phyloP scores from a whole-genome alignment of 2,329 filamentous ascomycete genomes.

The Verruconis gallopava region DNA sequence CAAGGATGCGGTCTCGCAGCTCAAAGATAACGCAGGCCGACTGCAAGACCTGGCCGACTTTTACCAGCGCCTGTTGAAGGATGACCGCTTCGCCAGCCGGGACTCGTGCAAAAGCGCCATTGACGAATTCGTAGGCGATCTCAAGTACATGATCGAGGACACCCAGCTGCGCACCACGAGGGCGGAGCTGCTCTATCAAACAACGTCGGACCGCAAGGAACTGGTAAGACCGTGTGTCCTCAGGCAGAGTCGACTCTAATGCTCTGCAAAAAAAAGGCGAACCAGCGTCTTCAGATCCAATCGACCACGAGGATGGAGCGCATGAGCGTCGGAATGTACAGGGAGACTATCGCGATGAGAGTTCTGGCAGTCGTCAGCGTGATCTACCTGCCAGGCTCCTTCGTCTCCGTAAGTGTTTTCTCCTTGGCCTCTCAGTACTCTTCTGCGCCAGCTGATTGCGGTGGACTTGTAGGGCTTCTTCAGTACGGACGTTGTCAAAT shows the following conservation, averaged over 20 bases:
- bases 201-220: slow-evolving; percentile 24
- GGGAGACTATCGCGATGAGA: slow-evolving; percentile 13
- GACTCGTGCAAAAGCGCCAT: no score
- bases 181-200: slow-evolving; percentile 22
- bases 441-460: slow-evolving; percentile 2
- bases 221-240: no score
- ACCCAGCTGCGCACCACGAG: slow-evolving; percentile 25
- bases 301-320: slow-evolving; percentile 15
- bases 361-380: slow-evolving; percentile 3
- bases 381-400: slow-evolving; percentile 3
- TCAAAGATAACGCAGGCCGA: background rate
- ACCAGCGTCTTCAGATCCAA: slow-evolving; percentile 18
- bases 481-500: slow-evolving; percentile 28
- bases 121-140: no score
- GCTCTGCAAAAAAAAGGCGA: background rate
- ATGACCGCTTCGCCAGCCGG: no score
- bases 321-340: slow-evolving; percentile 16
- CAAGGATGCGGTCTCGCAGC: no score
- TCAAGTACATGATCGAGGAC: slow-evolving; percentile 25
- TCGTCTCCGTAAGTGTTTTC: slow-evolving; percentile 6
- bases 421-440: background rate
- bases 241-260: no score
- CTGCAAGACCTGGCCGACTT: background rate
- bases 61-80: background rate
- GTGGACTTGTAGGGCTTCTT: slow-evolving; percentile 26